Base-by-base conservation (phyloP, 345 rosid species). In the Eucalyptus microcorys region DNA sequence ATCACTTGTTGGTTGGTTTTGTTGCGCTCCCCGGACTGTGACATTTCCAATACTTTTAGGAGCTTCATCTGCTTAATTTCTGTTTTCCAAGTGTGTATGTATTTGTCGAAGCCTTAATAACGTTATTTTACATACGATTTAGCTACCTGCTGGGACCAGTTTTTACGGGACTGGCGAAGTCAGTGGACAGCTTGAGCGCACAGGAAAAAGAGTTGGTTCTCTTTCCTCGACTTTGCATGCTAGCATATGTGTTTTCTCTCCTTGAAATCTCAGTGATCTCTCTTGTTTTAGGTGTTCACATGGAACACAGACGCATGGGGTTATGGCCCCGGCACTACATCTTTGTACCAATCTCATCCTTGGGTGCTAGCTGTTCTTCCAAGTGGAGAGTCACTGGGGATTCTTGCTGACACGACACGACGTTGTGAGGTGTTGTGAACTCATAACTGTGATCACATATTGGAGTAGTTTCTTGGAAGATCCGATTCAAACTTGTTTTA, bases 141-240 rank as follows among this genome's bases (percentile, higher is more conserved):
- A 97, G 99, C 92, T 97, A 92, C 94, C 98, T 88, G 91, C 79
- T 90, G 99, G 98, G 47, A 96, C 98, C 30, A 94, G 97, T 22
- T 94, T 97, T 90, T 97, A 97, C 90, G 99, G 99, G 89, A 96
- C 97, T 42, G 99, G 99, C 52, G 99, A 97, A 96, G 99, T 94
- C 91, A 93, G 99, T 92, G 99, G 99, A 50, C 96, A 92, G 90
- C 94, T 97, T 86, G 99, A 97, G 94, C 96, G 99, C 71, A 95
- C 99, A 2, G 99, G 99, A 48, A 97, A 93, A 89, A 92, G 98
- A 90, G 99, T 96, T 80, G 90, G 98, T 91, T 87, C 26, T 87
- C 88, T 81, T 88, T 24, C 43, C 55, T 13, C 24, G 49, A 87
- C 85, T 80, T 66, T 14, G n/a, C 42, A 16, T 8, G 55, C 86